Evolutionary conservation across 2,329 filamentous ascomycete genomes (phyloP).

Genomic region (Fusarium duplospermum): DNA sequence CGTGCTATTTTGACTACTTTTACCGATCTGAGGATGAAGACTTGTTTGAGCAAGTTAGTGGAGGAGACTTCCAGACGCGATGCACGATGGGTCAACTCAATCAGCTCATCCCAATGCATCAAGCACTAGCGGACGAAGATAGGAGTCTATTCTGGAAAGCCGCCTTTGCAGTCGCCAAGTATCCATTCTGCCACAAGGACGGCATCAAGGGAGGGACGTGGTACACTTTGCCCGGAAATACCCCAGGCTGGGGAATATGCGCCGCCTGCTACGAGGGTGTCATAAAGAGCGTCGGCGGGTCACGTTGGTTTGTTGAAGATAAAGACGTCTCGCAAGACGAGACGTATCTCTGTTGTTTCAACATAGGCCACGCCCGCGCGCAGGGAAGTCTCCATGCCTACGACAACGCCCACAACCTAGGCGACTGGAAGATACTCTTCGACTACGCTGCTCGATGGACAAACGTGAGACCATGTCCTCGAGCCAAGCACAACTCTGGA

Average conservation of each 20-base stretch:
- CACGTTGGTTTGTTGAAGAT: conserved; percentile 45
- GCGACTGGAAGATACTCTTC: conserved; percentile 40
- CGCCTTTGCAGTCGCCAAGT: conserved; percentile 39
- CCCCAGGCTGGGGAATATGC: conserved; percentile 50
- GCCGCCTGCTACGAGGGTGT: conserved; percentile 50
- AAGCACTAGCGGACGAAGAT: conserved; percentile 46
- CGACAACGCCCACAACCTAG: conserved; percentile 45
- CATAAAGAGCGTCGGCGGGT: conserved; percentile 46
- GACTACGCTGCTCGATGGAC: conserved; percentile 47
- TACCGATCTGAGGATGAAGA: conserved; percentile 45
- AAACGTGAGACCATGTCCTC: conserved; percentile 43
- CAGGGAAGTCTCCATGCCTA: conserved; percentile 36
- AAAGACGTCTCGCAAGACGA: conserved; percentile 17
- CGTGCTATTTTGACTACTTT: conserved; percentile 54
- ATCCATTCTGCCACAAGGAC: conserved; percentile 45
- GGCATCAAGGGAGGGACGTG: conserved; percentile 48
- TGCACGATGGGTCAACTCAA: conserved; percentile 49
- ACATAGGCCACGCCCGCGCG: conserved; percentile 45
- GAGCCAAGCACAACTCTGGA: conserved; percentile 17
- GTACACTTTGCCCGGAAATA: conserved; percentile 50
- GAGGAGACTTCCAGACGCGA: conserved; percentile 31
- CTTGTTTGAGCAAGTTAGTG: conserved; percentile 35
- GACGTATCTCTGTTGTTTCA: conserved; percentile 50
- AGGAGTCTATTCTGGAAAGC: conserved; percentile 50
- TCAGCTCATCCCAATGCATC: conserved; percentile 45